phyloP scores from a whole-genome alignment of 805 yeast species.

The Candida nanaspora region DNA sequence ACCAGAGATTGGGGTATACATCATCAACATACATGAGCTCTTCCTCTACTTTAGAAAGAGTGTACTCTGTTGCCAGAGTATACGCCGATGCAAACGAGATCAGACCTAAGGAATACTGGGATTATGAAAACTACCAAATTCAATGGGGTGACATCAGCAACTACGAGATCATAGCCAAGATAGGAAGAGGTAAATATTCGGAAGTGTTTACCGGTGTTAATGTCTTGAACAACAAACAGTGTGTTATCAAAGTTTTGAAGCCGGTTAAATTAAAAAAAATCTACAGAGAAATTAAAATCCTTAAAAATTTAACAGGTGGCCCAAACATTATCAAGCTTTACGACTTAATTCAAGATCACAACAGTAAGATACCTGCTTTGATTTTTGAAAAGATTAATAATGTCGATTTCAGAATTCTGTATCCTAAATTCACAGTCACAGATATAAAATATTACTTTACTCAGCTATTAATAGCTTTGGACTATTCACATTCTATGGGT shows the following conservation, averaged over 20 bases:
- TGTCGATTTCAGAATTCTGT: slow-evolving; percentile 78
- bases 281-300: slow-evolving; percentile 80
- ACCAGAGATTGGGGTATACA: background rate
- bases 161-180: slow-evolving; percentile 76
- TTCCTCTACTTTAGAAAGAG: no score
- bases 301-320: slow-evolving; percentile 79
- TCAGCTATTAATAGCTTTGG: slow-evolving; percentile 75
- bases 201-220: slow-evolving; percentile 88
- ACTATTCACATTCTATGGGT: slow-evolving; percentile 88
- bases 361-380: slow-evolving; percentile 79
- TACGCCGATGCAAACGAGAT: slow-evolving; percentile 72
- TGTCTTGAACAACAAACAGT: slow-evolving; percentile 48
- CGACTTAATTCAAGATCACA: slow-evolving; percentile 85
- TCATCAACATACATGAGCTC: no score
- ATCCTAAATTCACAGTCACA: slow-evolving; percentile 66
- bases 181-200: slow-evolving; percentile 90
- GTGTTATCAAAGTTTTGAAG: slow-evolving; percentile 86
- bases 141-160: slow-evolving; percentile 82
- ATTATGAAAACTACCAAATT: slow-evolving; percentile 59
- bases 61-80: slow-evolving; percentile 48
- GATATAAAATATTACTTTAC: slow-evolving; percentile 82
- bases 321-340: slow-evolving; percentile 69
- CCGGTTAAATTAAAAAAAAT: slow-evolving; percentile 93
- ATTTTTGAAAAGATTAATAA: slow-evolving; percentile 82
- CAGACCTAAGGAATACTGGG: slow-evolving; percentile 83